Conservation (phyloP, 768 basidiomycete species). For the Phaffia australis region DNA sequence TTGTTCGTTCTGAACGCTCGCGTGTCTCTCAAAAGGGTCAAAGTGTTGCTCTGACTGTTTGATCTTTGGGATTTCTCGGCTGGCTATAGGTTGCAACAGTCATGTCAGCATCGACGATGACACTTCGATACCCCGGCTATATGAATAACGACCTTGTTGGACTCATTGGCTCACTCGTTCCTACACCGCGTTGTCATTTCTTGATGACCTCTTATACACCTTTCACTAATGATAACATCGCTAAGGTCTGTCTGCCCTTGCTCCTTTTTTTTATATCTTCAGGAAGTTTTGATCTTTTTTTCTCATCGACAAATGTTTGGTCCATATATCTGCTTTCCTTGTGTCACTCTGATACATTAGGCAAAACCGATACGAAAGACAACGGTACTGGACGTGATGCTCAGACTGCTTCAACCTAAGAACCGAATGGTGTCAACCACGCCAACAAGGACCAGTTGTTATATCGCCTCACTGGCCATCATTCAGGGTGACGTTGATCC, state of each 20-base stretch:
- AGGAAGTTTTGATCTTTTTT: background rate
- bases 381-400: constrained; percentile 97
- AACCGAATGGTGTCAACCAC: constrained; percentile 94
- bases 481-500: constrained; percentile 98
- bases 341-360: constrained; percentile 39
- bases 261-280: background rate
- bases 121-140: constrained; percentile 90
- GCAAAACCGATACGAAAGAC: constrained; percentile 92
- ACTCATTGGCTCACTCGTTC: constrained; percentile 90
- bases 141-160: constrained; percentile 99
- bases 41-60: background rate
- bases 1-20: constrained; percentile 44
- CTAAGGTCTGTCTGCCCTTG: constrained; percentile 54
- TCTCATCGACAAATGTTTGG: background rate
- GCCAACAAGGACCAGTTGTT: constrained; percentile 85
- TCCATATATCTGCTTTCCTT: background rate
- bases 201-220: constrained; percentile 98
- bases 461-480: constrained; percentile 95
- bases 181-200: constrained; percentile 94
- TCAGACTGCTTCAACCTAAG: constrained; percentile 90
- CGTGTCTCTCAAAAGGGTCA: background rate
- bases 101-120: constrained; percentile 94
- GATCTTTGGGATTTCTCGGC: background rate
- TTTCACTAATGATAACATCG: constrained; percentile 91
- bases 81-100: constrained; percentile 74